Percentiles rank a stretch among this genome's conserved stretches.
Conservation (phyloP, 208 protist species). For the Kentomonas sorsogonicus region DNA sequence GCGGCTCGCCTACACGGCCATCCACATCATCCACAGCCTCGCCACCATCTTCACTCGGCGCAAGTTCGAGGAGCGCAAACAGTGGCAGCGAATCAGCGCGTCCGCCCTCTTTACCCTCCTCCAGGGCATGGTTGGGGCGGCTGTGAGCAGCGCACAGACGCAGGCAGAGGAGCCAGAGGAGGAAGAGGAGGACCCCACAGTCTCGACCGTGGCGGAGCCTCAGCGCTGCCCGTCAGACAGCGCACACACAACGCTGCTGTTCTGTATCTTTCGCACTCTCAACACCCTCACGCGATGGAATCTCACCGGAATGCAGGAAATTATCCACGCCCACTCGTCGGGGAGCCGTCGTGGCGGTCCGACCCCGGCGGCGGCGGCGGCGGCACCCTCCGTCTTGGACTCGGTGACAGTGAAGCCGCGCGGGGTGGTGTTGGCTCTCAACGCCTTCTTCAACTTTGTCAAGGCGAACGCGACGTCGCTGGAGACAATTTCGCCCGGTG, state of each 20-base stretch:
- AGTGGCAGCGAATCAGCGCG: slow-evolving; percentile 46
- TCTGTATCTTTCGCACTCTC: slow-evolving; percentile 57
- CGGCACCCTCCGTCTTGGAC: no score
- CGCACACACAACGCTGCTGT: slow-evolving; percentile 51
- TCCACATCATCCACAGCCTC: slow-evolving; percentile 46
- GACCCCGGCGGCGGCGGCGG: slow-evolving; percentile 9
- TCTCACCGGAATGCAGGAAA: slow-evolving; percentile 54
- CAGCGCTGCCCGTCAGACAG: no score
- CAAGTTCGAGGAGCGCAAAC: slow-evolving; percentile 35
- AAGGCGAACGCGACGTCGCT: slow-evolving; percentile 42
- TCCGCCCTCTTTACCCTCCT: slow-evolving; percentile 61
- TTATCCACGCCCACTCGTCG: slow-evolving; percentile 41
- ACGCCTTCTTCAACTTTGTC: slow-evolving; percentile 63
- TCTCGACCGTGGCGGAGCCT: no score
- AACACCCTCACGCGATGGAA: slow-evolving; percentile 76
- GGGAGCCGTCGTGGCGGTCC: slow-evolving; percentile 8
- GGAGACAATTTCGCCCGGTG: slow-evolving; percentile 39
- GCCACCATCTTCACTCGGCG: slow-evolving; percentile 36
- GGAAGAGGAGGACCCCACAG: no score
- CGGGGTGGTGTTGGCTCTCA: slow-evolving; percentile 73
- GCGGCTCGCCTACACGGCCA: slow-evolving; percentile 49
- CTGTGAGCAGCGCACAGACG: no score
- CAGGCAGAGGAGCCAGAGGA: no score
- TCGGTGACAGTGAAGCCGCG: no score
- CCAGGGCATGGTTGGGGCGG: slow-evolving; percentile 76